phyloP scores from a whole-genome alignment of 805 yeast genomes.

The Yarrowia porcina region DNA sequence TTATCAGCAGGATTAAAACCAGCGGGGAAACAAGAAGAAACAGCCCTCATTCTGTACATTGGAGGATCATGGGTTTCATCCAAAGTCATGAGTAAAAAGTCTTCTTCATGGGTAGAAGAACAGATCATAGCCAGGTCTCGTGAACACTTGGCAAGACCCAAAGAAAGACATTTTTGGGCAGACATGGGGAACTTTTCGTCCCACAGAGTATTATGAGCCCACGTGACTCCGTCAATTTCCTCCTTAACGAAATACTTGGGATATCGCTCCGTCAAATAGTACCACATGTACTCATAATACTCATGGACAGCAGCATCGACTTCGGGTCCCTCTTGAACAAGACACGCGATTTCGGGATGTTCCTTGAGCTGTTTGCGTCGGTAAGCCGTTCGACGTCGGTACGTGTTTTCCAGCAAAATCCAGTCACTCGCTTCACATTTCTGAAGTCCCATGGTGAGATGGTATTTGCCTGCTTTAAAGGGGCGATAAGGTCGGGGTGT shows the following conservation, averaged over 20 bases:
- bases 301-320: constrained; percentile 47
- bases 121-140: constrained; percentile 17
- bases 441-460: constrained; percentile 60
- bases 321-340: constrained; percentile 36
- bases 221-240: constrained; percentile 32
- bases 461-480: constrained; percentile 59
- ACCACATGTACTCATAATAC: constrained; percentile 46
- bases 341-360: constrained; percentile 36
- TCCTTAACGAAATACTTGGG: constrained; percentile 49
- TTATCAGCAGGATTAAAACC: constrained; percentile 64
- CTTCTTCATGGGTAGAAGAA: constrained; percentile 49
- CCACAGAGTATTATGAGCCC: constrained; percentile 41
- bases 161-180: background rate
- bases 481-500: constrained; percentile 43
- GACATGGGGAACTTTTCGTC: constrained; percentile 33
- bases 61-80: constrained; percentile 46
- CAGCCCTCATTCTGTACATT: constrained; percentile 54
- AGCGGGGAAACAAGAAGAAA: constrained; percentile 60
- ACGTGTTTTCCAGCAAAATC: constrained; percentile 61
- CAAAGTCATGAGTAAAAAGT: constrained; percentile 54
- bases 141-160: background rate
- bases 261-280: constrained; percentile 47
- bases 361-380: constrained; percentile 40
- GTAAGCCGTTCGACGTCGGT: constrained; percentile 45
- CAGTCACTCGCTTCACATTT: constrained; percentile 51